Percentiles rank a stretch among this genome's conserved stretches.
These are phyloP conservation scores for Erythrobasidium yunnanense DNA, from an alignment of 768 basidiomycete species.

Conservation along the genomic window DNA sequence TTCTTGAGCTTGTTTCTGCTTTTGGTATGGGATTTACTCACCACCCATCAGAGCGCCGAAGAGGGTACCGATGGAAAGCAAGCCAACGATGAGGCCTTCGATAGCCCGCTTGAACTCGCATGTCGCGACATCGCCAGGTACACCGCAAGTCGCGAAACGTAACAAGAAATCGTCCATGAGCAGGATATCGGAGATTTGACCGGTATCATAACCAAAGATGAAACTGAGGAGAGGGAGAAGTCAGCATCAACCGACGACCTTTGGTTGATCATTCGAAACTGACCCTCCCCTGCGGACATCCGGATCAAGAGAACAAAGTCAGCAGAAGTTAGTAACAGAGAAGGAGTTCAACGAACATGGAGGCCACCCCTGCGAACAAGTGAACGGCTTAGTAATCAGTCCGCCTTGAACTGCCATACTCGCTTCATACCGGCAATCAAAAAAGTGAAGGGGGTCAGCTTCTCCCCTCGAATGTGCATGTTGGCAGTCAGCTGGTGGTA, in stretches of 20 bases:
- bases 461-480: slow-evolving; percentile 28
- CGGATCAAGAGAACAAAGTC: background rate
- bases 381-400: background rate
- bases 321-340: background rate
- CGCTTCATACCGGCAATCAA: background rate
- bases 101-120: slow-evolving; percentile 53
- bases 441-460: slow-evolving; percentile 10
- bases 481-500: too few relatives aligned
- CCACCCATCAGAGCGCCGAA: slow-evolving; percentile 56
- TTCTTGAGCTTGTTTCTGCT: too few relatives aligned
- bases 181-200: slow-evolving; percentile 63
- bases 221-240: slow-evolving; percentile 2
- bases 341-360: background rate
- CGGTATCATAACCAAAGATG: slow-evolving; percentile 30
- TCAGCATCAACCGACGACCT: too few relatives aligned
- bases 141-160: slow-evolving; percentile 52
- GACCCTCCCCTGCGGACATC: too few relatives aligned
- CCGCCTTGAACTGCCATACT: background rate
- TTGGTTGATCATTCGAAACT: too few relatives aligned
- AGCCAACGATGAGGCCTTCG: slow-evolving; percentile 54
- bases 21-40: slow-evolving; percentile 45
- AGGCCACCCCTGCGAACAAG: slow-evolving; percentile 6
- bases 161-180: slow-evolving; percentile 59
- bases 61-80: slow-evolving; percentile 59
- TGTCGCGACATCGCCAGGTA: slow-evolving; percentile 41